Percentiles rank a stretch among this genome's conserved stretches.
These are phyloP conservation scores for Malassezia obtusa DNA, from an alignment of 1,284 basidiomycete genomes.

Conservation along the genomic window DNA sequence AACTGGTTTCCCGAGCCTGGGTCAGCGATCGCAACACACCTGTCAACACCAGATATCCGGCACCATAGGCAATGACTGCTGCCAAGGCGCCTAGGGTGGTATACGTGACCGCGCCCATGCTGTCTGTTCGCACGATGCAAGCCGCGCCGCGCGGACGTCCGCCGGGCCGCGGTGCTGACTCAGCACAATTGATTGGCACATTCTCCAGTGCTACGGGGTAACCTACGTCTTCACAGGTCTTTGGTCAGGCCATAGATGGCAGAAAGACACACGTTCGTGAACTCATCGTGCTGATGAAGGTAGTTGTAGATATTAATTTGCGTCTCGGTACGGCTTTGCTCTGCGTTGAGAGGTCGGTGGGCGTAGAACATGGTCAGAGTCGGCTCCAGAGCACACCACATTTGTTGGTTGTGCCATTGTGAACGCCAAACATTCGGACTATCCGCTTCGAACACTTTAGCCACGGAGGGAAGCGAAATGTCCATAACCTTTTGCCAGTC, in stretches of 20 bases:
- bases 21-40: slow-evolving; percentile 3
- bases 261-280: slow-evolving; percentile 27
- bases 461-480: slow-evolving; percentile 21
- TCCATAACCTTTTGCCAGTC: slow-evolving; percentile 15
- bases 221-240: neutral
- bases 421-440: slow-evolving; percentile 11
- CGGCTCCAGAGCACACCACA: neutral
- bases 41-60: slow-evolving; percentile 12
- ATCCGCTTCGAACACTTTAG: slow-evolving; percentile 24
- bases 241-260: slow-evolving; percentile 19
- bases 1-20: slow-evolving; percentile 28
- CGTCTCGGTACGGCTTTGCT: neutral
- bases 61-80: slow-evolving; percentile 5
- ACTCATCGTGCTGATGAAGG: slow-evolving; percentile 25
- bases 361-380: neutral
- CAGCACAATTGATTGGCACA: slow-evolving; percentile 1
- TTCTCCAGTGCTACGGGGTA: too few species aligned
- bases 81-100: slow-evolving; percentile 12
- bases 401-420: neutral
- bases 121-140: slow-evolving; percentile 2
- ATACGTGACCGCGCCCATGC: slow-evolving; percentile 16
- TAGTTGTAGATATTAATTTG: slow-evolving; percentile 10
- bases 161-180: slow-evolving; percentile 14
- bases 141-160: neutral
- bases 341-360: neutral